Evolutionary conservation across 225 moss, liverwort and hornwort genomes (phyloP).

Genomic region (Polytrichum commune): DNA sequence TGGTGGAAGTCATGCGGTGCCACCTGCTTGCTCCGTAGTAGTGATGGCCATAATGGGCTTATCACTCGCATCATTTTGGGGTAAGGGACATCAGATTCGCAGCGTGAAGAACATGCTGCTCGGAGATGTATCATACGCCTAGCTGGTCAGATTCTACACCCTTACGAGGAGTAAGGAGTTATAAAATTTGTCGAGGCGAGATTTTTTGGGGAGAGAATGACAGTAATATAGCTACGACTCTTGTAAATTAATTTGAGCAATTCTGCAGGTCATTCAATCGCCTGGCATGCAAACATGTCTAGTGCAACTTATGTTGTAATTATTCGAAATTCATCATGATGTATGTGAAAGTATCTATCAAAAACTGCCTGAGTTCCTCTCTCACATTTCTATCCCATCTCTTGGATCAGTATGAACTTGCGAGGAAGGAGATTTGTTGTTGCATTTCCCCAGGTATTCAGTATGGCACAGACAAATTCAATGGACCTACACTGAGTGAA

Average conservation of each 20-base stretch:
- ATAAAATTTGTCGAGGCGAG: slow-evolving; percentile 9
- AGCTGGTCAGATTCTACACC: slow-evolving; percentile 4
- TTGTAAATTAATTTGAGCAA: slow-evolving; percentile 35
- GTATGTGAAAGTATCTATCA: neutral
- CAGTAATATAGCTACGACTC: slow-evolving; percentile 21
- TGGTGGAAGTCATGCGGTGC: slow-evolving; percentile 87
- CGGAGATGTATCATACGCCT: slow-evolving; percentile 39
- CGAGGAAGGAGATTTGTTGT: neutral
- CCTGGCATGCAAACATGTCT: slow-evolving; percentile 1
- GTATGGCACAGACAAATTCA: neutral
- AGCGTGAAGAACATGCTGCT: slow-evolving; percentile 27
- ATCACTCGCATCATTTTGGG: slow-evolving; percentile 90
- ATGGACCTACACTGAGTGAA: neutral
- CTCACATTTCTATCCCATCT: neutral
- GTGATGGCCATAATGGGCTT: slow-evolving; percentile 97
- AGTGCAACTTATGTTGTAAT: slow-evolving; percentile 1
- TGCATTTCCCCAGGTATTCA: neutral
- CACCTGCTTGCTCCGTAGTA: slow-evolving; percentile 97
- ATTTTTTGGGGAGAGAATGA: slow-evolving; percentile 25
- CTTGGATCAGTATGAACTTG: neutral
- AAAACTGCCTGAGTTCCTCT: neutral
- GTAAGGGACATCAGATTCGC: slow-evolving; percentile 60
- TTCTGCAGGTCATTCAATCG: neutral
- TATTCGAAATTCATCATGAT: neutral
- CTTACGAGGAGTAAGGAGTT: neutral